Evolutionary conservation across 164 flowering plant genomes (phyloP).

Genomic region (Annona squamosa): DNA sequence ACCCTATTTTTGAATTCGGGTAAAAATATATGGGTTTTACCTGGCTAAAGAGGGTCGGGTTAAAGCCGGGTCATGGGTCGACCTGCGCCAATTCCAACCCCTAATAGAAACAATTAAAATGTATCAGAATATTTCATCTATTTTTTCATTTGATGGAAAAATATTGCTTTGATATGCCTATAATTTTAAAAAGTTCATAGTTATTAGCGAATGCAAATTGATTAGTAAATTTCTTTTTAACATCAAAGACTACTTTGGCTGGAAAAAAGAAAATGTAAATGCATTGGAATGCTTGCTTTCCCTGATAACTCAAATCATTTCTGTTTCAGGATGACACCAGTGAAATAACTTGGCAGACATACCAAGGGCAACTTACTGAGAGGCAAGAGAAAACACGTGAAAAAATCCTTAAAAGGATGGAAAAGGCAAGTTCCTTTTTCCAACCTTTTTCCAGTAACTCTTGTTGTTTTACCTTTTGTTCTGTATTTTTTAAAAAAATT

Average conservation of each 20-base stretch:
- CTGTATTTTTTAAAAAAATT: not conserved
- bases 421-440: conserved; percentile 52
- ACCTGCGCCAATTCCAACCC: too few relatives aligned
- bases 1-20: not conserved
- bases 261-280: not conserved
- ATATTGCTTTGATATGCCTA: not conserved
- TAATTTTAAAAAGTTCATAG: not conserved
- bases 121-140: not conserved
- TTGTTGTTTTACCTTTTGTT: not conserved
- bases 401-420: conserved; percentile 74
- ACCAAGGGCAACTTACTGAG: conserved; percentile 93
- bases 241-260: too few relatives aligned
- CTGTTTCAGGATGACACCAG: conserved; percentile 55
- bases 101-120: too few relatives aligned
- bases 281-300: not conserved
- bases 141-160: not conserved
- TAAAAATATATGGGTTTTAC: not conserved
- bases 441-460: not conserved
- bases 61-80: too few relatives aligned
- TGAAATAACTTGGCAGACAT: conserved; percentile 93
- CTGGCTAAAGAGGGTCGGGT: too few relatives aligned
- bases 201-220: not conserved
- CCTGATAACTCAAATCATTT: conserved; percentile 7
- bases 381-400: conserved; percentile 95
- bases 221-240: not conserved